phyloP scores from a whole-genome alignment of 495 filamentous ascomycete species.

The Amorphotheca resinae region DNA sequence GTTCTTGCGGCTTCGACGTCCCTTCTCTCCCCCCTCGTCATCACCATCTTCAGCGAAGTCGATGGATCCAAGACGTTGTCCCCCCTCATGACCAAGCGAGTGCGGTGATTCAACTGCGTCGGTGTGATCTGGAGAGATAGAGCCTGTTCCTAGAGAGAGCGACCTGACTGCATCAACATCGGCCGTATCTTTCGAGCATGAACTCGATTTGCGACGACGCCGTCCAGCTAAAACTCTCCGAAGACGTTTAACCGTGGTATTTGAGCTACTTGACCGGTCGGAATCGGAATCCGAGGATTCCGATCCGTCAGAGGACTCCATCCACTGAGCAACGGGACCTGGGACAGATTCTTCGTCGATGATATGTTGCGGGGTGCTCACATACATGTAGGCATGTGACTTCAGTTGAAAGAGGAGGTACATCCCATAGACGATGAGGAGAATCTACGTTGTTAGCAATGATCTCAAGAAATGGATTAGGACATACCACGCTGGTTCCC shows the following conservation, averaged over 20 bases:
- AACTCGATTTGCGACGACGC: constrained; percentile 53
- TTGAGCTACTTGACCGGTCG: constrained; percentile 49
- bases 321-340: constrained; percentile 67
- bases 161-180: constrained; percentile 5
- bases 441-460: constrained; percentile 29
- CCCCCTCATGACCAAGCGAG: not conserved
- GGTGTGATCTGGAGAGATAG: constrained; percentile 4
- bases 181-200: constrained; percentile 46
- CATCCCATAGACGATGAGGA: constrained; percentile 70
- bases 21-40: constrained; percentile 7
- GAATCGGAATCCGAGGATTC: constrained; percentile 52
- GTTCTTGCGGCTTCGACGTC: constrained; percentile 13
- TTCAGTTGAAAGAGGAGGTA: constrained; percentile 88
- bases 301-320: constrained; percentile 47
- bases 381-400: constrained; percentile 84
- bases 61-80: constrained; percentile 13
- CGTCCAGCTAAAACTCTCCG: constrained; percentile 45
- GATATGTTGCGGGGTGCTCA: constrained; percentile 76
- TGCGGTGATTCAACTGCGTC: constrained; percentile 9
- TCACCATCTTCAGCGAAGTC: constrained; percentile 18
- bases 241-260: constrained; percentile 53
- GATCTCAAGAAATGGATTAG: not conserved
- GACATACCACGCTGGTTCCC: constrained; percentile 72
- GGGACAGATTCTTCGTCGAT: constrained; percentile 83
- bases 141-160: constrained; percentile 10